Evolutionary conservation across 192 early-diverging fungal genomes (phyloP).

Genomic region (Umbelopsis sp.): DNA sequence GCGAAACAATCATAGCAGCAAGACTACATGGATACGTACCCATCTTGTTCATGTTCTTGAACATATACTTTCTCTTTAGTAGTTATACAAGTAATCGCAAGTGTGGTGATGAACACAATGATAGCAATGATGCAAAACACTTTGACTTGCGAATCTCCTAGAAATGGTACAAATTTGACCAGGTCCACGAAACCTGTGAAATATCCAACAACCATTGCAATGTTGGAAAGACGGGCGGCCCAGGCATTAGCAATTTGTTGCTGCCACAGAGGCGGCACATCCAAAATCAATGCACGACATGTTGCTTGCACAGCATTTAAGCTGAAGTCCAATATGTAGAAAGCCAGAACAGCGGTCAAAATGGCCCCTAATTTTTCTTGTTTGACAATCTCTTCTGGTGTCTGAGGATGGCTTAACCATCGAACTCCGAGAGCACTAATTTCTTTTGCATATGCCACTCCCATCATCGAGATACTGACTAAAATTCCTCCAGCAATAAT

Average conservation of each 20-base stretch:
- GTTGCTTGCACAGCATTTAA: constrained; percentile 88
- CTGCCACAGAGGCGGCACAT: constrained; percentile 75
- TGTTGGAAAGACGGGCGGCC: constrained; percentile 83
- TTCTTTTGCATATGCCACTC: constrained; percentile 79
- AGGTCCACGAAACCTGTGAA: constrained; percentile 86
- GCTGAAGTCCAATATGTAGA: constrained; percentile 93
- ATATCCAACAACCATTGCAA: constrained; percentile 85
- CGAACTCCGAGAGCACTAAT: constrained; percentile 39
- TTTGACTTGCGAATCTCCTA: constrained; percentile 80
- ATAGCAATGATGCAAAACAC: constrained; percentile 78
- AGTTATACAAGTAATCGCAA: constrained; percentile 70
- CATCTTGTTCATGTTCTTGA: constrained; percentile 37
- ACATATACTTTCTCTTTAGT: constrained; percentile 52
- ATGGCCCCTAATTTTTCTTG: constrained; percentile 50
- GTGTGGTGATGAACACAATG: constrained; percentile 55
- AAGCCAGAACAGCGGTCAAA: constrained; percentile 74
- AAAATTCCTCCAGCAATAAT: constrained; percentile 70
- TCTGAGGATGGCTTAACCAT: constrained; percentile 6
- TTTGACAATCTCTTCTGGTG: constrained; percentile 6
- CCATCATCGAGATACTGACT: constrained; percentile 66
- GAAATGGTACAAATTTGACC: constrained; percentile 59
- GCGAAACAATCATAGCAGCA: neutral
- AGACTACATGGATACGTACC: constrained; percentile 17
- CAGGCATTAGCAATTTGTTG: constrained; percentile 85
- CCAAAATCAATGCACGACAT: constrained; percentile 85